Evolutionary conservation across 2,329 filamentous ascomycete species (phyloP), one percentile per base, ranked within the genome.

Genomic region (Tolypocladium ophioglossoides): DNA sequence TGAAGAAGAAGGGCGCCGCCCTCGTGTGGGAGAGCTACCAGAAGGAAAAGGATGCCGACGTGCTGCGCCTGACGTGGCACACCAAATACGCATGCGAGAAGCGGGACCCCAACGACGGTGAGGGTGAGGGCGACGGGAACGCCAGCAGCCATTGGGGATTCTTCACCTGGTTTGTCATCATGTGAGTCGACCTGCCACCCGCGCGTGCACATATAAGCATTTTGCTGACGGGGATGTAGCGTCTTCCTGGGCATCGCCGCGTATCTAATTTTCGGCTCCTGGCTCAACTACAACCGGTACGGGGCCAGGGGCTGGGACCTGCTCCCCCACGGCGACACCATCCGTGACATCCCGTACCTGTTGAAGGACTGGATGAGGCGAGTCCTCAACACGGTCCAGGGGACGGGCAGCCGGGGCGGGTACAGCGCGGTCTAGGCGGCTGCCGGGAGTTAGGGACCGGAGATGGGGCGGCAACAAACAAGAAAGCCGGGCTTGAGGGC

Each of bases 211-310:
- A 12, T 18, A 10, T 14, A 22, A 18, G 14, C 2, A 6, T 11
- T 34, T 32, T 54, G 52, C 55, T 55, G 30, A 56, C 50, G 5
- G 9, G 30, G 12, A 32, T 53, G 22, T 60, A 96, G 91, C 62
- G 74, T 86, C 56, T 99, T 99, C 80, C 79, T 97, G 58, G 82
- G 82, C 48, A 86, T 84, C 41, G 90, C 94, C 2, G 76, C 91
- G 27, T 99, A 97, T 73, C 85, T 99, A 60, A 96, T 97, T 69
- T 97, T 97, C 66, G 91, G 92, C 59, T 95, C 91, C 22, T 99
- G 94, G 94, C 84, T 97, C 69, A 97, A 97, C 77, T 97, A 97
- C 79, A 96, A 91, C 75, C 88, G 91, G 58, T 96, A 96, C 71
- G 92, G 92, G 50, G 91, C 92, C 52, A 82, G 92, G 47, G 94